Evolutionary conservation across 352 stramenopile species (phyloP).

Genomic region (Elongisporangium undulatum): DNA sequence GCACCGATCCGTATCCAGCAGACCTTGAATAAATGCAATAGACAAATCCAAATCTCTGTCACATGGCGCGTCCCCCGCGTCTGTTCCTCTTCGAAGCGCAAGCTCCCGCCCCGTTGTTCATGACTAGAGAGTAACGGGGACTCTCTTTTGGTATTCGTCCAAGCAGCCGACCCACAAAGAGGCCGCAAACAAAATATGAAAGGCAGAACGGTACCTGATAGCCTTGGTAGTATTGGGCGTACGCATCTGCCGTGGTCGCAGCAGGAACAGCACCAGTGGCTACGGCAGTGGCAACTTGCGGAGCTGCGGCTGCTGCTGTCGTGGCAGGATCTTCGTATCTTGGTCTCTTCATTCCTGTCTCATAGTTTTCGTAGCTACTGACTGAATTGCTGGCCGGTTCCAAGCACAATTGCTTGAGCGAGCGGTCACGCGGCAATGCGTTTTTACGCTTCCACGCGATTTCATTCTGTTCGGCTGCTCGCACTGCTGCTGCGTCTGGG

Average conservation of each 20-base stretch:
- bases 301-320: constrained; percentile 9
- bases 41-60: constrained; percentile 16
- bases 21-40: not conserved
- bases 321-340: constrained; percentile 32
- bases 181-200: constrained; percentile 7
- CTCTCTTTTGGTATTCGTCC: constrained; percentile 5
- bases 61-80: constrained; percentile 2
- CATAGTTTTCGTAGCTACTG: constrained; percentile 25
- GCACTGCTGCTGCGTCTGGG: constrained; percentile 33
- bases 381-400: constrained; percentile 17
- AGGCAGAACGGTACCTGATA: constrained; percentile 63
- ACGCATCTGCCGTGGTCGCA: constrained; percentile 24
- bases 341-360: constrained; percentile 47
- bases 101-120: constrained; percentile 2
- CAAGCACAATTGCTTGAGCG: constrained; percentile 50
- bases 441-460: constrained; percentile 71
- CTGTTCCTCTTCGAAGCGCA: constrained; percentile 3
- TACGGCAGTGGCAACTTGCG: constrained; percentile 9
- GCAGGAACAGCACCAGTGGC: constrained; percentile 16
- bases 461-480: constrained; percentile 45
- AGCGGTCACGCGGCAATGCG: constrained; percentile 39
- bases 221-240: constrained; percentile 68
- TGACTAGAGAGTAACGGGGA: constrained; percentile 5
- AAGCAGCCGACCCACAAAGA: constrained; percentile 8
- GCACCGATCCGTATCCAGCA: constrained; percentile 8